These are phyloP conservation scores for Phyllosticta citriasiana DNA, from an alignment of 2,329 filamentous ascomycete species.

Conservation along the genomic window DNA sequence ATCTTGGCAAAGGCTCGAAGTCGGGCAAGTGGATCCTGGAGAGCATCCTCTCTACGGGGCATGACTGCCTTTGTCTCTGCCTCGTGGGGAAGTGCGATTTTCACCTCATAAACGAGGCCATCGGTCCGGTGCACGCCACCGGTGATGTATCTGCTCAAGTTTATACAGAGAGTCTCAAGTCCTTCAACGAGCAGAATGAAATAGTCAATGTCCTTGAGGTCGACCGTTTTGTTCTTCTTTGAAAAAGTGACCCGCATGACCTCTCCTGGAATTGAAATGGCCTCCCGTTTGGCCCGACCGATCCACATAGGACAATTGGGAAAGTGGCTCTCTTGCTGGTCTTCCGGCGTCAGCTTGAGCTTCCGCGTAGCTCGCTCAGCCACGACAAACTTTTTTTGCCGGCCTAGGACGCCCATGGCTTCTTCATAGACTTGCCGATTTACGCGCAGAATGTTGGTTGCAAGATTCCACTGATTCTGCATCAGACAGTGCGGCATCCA, in stretches of 20 bases:
- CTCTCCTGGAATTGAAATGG: not conserved
- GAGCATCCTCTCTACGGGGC: not conserved
- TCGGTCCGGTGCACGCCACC: not conserved
- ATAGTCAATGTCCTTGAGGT: not conserved
- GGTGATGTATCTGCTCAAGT: not conserved
- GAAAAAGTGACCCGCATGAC: conserved; percentile 1
- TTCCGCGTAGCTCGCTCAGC: not conserved
- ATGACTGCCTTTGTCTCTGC: not conserved
- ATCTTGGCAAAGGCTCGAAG: not conserved
- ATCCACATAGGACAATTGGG: not conserved
- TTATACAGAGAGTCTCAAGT: not conserved
- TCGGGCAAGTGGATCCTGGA: not conserved
- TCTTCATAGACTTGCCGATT: conserved; percentile 1
- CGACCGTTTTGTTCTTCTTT: not conserved
- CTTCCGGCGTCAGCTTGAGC: not conserved
- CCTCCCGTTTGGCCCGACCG: not conserved
- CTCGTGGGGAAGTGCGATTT: not conserved
- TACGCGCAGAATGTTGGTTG: not conserved
- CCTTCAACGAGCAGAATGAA: not conserved
- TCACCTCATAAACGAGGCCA: not conserved
- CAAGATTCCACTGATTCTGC: not conserved
- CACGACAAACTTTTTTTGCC: not conserved
- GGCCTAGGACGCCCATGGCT: not conserved
- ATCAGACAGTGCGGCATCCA: not conserved
- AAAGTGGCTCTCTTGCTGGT: not conserved